Evolutionary conservation across 2,329 filamentous ascomycete genomes (phyloP).

Genomic region (Diaporthe longicolla): DNA sequence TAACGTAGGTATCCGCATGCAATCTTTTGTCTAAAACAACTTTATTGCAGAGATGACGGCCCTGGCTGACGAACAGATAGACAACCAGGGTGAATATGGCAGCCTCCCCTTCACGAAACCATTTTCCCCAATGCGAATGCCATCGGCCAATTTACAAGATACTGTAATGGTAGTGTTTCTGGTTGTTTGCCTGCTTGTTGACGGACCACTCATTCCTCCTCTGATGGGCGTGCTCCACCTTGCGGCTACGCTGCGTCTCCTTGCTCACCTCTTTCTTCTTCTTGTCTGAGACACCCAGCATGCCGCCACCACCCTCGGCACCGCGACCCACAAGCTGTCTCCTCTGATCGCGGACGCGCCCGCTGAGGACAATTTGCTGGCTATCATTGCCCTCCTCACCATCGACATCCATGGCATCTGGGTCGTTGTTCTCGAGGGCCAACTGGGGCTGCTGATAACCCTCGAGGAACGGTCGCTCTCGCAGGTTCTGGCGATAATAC

Average conservation of each 20-base stretch:
- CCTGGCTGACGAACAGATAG: not conserved
- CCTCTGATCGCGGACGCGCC: conserved; percentile 57
- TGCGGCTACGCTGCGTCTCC: conserved; percentile 78
- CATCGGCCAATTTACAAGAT: conserved; percentile 55
- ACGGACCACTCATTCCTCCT: conserved; percentile 78
- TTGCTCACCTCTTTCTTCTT: conserved; percentile 79
- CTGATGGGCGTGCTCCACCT: conserved; percentile 72
- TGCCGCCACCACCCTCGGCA: conserved; percentile 80
- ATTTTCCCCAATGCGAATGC: not conserved
- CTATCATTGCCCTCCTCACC: conserved; percentile 51
- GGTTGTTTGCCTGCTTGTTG: conserved; percentile 82
- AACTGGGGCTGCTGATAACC: conserved; percentile 73
- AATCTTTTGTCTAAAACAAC: not conserved
- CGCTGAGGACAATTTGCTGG: conserved; percentile 53
- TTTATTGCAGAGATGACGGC: not conserved
- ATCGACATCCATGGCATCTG: conserved; percentile 58
- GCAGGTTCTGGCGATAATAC: conserved; percentile 94
- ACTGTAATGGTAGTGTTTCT: conserved; percentile 72
- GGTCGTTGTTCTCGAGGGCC: conserved; percentile 65
- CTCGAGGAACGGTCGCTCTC: conserved; percentile 83
- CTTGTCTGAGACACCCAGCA: conserved; percentile 82
- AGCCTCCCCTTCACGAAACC: not conserved
- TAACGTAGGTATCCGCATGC: not conserved
- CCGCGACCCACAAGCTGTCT: conserved; percentile 72
- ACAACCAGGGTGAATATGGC: not conserved